Base-by-base conservation (phyloP, 2,329 filamentous ascomycete genomes). In the Phoma sp. region DNA sequence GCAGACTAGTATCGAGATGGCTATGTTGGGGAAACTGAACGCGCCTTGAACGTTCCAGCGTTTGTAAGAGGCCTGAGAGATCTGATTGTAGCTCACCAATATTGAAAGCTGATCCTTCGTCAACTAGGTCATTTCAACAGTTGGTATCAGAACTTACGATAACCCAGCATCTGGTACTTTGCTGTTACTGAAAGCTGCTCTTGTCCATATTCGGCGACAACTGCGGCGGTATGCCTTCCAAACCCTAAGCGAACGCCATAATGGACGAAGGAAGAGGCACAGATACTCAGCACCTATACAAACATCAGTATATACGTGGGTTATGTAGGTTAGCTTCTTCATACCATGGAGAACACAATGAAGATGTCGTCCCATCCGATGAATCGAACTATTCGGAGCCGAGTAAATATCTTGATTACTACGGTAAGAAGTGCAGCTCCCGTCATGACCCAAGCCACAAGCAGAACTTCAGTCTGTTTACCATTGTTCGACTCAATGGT, bases 311-410 rank as follows among this genome's bases (percentile, higher is more conserved):
- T 18, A 18, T 18, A 18, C 2, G 18, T 18, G 18, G 18, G 1
- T 18, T 18, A 18, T 18, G 18, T 18, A 18, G 18, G 2, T 18
- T 18, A 7, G 4, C n/a, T 13, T 14, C 2, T 2, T 25, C 41
- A 3, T 35, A 57, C 57, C 33, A 54, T 18, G 1, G 53, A 59
- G 6, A 59, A 47, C 11, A 59, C 25, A 5, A 59, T 46, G 22
- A 59, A 57, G 25, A 54, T 41, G 37, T 57, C 53, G 22, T 59
- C 53, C 57, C 49, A 59, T 11, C 57, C 57, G n/a, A 57, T 22
- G 4, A 53, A 35, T 22, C 25, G 30, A 3, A 56, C 38, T 5
- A 56, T 24, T 5, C 41, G 51, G 10, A 40, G 47, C 35, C 50
- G 50, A 18, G 52, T 35, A 33, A 59, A 59, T 6, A 56, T 47